Evolutionary conservation across 2,329 filamentous ascomycete species (phyloP).

Genomic region (Cryphonectria radicalis): DNA sequence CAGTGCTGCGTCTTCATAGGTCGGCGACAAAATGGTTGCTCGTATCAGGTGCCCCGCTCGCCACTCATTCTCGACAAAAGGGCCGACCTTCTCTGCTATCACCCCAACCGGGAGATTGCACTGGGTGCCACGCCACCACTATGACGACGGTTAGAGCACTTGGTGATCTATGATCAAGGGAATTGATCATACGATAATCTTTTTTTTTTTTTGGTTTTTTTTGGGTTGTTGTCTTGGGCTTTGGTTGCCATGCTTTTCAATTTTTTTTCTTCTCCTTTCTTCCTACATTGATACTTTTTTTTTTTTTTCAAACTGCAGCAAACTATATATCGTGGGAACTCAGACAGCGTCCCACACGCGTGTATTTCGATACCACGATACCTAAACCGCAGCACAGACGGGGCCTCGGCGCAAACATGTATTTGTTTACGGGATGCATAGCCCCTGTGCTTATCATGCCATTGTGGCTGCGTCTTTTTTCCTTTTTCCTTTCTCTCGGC

Average conservation of each 20-base stretch:
- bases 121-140: background rate
- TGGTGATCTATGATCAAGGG: background rate
- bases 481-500: background rate
- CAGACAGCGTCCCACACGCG: background rate
- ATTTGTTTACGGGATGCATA: background rate
- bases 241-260: background rate
- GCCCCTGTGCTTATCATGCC: background rate
- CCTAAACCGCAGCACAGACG: background rate
- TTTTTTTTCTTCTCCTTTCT: background rate
- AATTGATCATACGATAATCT: background rate
- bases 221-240: background rate
- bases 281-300: too few relatives aligned
- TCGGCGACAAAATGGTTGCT: background rate
- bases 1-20: background rate
- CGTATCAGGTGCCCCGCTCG: background rate
- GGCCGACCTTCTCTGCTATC: background rate
- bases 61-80: background rate
- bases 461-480: background rate
- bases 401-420: background rate
- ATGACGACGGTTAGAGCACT: background rate
- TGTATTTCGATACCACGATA: conserved; percentile 1
- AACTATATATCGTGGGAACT: background rate
- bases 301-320: background rate
- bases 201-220: background rate
- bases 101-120: background rate